Percentiles rank a stretch among this genome's conserved stretches.
These are phyloP conservation scores for Ophiosphaerella herpotricha DNA, from an alignment of 2,329 filamentous ascomycete genomes.

Conservation along the genomic window DNA sequence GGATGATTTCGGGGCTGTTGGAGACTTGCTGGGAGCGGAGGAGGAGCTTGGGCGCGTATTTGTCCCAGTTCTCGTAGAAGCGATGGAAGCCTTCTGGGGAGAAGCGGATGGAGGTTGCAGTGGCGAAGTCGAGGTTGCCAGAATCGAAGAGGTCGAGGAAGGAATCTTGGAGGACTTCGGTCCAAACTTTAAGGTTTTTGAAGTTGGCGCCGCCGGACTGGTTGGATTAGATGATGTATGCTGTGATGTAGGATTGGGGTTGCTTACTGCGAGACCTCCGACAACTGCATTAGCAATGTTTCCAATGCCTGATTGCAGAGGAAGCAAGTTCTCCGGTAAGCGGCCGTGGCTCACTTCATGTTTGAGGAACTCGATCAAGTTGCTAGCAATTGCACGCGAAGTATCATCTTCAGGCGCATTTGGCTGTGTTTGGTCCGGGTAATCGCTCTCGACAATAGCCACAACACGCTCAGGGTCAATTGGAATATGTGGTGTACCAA, in stretches of 20 bases:
- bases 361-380: constrained; percentile 84
- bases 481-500: constrained; percentile 80
- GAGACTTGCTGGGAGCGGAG: constrained; percentile 86
- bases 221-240: constrained; percentile 3
- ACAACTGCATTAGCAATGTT: constrained; percentile 94
- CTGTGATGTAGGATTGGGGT: background rate
- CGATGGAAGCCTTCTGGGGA: constrained; percentile 88
- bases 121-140: constrained; percentile 85
- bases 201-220: constrained; percentile 73
- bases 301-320: constrained; percentile 85
- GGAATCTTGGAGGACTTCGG: constrained; percentile 88
- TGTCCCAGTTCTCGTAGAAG: constrained; percentile 85
- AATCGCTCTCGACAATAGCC: constrained; percentile 82
- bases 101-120: constrained; percentile 87
- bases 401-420: constrained; percentile 77
- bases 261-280: constrained; percentile 68
- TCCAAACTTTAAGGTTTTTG: constrained; percentile 88
- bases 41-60: constrained; percentile 79
- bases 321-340: constrained; percentile 75
- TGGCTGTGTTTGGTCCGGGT: constrained; percentile 74
- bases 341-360: constrained; percentile 81
- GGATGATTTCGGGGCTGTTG: constrained; percentile 89
- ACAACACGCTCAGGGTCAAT: constrained; percentile 84
- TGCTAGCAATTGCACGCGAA: constrained; percentile 72
- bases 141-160: constrained; percentile 93